phyloP scores from a whole-genome alignment of 2,329 filamentous ascomycete species.

The Penicillium concentricum region DNA sequence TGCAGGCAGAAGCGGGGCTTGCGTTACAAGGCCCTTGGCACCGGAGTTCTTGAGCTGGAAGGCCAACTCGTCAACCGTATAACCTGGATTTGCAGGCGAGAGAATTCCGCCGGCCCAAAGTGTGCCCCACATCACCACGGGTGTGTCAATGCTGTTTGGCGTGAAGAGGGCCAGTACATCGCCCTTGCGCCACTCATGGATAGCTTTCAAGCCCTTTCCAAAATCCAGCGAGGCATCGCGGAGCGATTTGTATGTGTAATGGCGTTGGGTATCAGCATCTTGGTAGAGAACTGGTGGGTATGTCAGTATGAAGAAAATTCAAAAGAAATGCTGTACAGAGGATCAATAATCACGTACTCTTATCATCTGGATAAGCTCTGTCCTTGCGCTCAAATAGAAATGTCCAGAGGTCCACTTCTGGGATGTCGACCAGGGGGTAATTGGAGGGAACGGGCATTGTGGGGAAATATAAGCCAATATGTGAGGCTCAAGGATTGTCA shows the following conservation, averaged over 20 bases:
- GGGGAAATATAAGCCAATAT: constrained; percentile 17
- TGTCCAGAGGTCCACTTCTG: constrained; percentile 73
- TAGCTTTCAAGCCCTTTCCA: constrained; percentile 71
- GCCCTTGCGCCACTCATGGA: constrained; percentile 76
- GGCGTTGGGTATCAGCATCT: constrained; percentile 67
- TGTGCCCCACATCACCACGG: constrained; percentile 71
- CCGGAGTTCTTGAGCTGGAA: constrained; percentile 79
- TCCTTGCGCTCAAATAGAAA: constrained; percentile 72
- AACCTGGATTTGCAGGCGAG: constrained; percentile 85
- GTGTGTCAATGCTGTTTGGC: constrained; percentile 82
- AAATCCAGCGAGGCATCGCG: constrained; percentile 69
- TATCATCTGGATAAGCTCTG: constrained; percentile 66
- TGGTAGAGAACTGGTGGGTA: constrained; percentile 67
- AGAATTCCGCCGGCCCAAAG: constrained; percentile 80
- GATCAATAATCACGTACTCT: constrained; percentile 54
- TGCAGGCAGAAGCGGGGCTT: constrained; percentile 62
- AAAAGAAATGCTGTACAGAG: background rate
- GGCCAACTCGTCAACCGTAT: constrained; percentile 78
- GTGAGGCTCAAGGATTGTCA: background rate
- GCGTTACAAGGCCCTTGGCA: constrained; percentile 73
- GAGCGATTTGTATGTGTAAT: constrained; percentile 70
- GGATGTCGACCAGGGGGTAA: constrained; percentile 66
- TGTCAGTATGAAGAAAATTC: constrained; percentile 9
- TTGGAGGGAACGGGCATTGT: constrained; percentile 67
- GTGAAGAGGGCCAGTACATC: constrained; percentile 81